Evolutionary conservation across 2,329 filamentous ascomycete species (phyloP).

Genomic region (Trichoderma guizhouense): DNA sequence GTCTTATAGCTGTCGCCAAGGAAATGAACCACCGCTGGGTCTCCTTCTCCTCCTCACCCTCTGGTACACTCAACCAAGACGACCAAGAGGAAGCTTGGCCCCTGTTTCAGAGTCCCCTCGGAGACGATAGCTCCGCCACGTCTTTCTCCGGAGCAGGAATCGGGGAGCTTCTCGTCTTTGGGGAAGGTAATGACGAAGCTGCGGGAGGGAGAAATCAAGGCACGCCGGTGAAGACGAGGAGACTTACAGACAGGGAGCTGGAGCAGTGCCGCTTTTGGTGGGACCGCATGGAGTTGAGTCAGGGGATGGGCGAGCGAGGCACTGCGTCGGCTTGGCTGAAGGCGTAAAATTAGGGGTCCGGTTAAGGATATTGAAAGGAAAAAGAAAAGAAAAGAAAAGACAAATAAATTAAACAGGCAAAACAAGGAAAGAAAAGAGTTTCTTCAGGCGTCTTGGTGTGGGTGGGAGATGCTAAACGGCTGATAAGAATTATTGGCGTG

Average conservation of each 20-base stretch:
- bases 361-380: not conserved
- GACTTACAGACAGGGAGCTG: conserved; percentile 42
- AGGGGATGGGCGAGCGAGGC: conserved; percentile 25
- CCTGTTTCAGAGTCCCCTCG: conserved; percentile 42
- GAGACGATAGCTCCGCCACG: conserved; percentile 25
- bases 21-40: conserved; percentile 45
- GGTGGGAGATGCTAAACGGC: not conserved
- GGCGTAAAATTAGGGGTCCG: not conserved
- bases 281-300: conserved; percentile 41
- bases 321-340: conserved; percentile 5
- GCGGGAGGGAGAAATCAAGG: conserved; percentile 39
- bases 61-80: conserved; percentile 22
- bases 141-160: conserved; percentile 19
- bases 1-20: conserved; percentile 37
- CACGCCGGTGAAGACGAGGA: conserved; percentile 41
- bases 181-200: conserved; percentile 56
- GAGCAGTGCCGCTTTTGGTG: conserved; percentile 61
- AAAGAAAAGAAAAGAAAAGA: not conserved
- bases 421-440: not conserved
- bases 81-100: conserved; percentile 36
- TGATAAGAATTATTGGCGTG: not conserved
- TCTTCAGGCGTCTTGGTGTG: not conserved
- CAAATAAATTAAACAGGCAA: not conserved
- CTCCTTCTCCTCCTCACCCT: conserved; percentile 32
- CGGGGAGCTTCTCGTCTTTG: conserved; percentile 53